Percentiles rank a stretch among this genome's conserved stretches.
Conservation (phyloP, 306 rosid genomes). For the Corylus heterophylla region DNA sequence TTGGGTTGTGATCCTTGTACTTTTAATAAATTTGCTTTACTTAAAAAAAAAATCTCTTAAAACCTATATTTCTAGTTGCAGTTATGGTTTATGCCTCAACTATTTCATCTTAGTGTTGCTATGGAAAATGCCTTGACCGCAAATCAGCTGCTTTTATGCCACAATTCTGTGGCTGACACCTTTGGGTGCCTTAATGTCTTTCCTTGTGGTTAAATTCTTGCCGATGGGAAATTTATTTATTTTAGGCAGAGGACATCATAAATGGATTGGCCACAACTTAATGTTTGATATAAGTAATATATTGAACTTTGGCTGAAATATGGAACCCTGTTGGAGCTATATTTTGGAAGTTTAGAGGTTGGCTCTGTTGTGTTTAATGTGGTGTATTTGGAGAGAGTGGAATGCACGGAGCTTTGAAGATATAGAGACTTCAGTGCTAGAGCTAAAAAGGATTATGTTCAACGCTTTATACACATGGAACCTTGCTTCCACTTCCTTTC, state of each 20-base stretch:
- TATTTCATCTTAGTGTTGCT: background rate
- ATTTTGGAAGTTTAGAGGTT: background rate
- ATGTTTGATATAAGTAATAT: background rate
- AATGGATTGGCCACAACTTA: background rate
- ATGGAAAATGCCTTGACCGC: background rate
- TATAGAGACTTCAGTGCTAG: too few relatives aligned
- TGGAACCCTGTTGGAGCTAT: background rate
- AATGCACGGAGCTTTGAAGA: too few relatives aligned
- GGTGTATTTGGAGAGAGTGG: too few relatives aligned
- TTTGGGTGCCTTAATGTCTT: constrained; percentile 1
- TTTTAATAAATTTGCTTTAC: too few relatives aligned
- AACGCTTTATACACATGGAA: too few relatives aligned
- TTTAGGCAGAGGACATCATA: background rate
- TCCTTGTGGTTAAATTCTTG: background rate
- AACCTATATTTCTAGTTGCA: background rate
- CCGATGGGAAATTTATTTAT: background rate
- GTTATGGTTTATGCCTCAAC: background rate
- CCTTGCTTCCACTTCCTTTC: too few relatives aligned
- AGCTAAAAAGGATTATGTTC: too few relatives aligned
- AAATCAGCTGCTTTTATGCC: background rate
- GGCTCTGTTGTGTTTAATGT: too few relatives aligned
- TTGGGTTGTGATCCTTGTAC: too few relatives aligned
- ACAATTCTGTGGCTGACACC: background rate
- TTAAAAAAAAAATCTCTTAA: too few relatives aligned
- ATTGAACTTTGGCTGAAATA: background rate